These are phyloP conservation scores for Exophiala spinifera DNA, from an alignment of 2,329 filamentous ascomycete species.

Conservation along the genomic window DNA sequence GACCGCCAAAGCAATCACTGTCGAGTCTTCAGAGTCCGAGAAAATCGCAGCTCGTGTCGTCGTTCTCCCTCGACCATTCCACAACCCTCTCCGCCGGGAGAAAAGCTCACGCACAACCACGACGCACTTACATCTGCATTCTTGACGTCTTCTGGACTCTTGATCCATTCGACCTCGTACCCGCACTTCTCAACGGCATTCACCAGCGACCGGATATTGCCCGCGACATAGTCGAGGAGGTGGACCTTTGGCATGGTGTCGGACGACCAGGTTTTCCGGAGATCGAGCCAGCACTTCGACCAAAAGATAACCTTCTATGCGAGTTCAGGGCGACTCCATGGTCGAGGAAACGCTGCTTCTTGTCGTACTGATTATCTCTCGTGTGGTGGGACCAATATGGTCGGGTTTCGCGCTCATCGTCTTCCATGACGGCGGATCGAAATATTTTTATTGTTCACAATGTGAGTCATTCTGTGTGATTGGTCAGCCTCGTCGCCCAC, in stretches of 20 bases:
- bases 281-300: too few species aligned
- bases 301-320: neutral
- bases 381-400: too few species aligned
- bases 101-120: neutral
- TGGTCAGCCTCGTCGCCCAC: neutral
- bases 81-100: too few species aligned
- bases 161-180: conserved; percentile 90
- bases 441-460: conserved; percentile 3
- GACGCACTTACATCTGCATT: conserved; percentile 69
- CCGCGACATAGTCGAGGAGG: conserved; percentile 80
- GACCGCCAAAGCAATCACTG: too few species aligned
- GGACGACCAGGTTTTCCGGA: too few species aligned
- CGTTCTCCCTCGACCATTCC: too few species aligned
- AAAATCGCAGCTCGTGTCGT: too few species aligned
- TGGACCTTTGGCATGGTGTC: conserved; percentile 47
- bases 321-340: neutral
- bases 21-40: too few species aligned
- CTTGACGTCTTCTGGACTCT: conserved; percentile 75
- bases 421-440: too few species aligned
- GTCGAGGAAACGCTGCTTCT: neutral
- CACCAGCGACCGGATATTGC: conserved; percentile 87
- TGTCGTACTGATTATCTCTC: too few species aligned
- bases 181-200: conserved; percentile 97
- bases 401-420: too few species aligned
- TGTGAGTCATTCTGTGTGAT: conserved; percentile 11